Conservation (phyloP, 2,329 filamentous ascomycete genomes). For the Cladophialophora bantiana region DNA sequence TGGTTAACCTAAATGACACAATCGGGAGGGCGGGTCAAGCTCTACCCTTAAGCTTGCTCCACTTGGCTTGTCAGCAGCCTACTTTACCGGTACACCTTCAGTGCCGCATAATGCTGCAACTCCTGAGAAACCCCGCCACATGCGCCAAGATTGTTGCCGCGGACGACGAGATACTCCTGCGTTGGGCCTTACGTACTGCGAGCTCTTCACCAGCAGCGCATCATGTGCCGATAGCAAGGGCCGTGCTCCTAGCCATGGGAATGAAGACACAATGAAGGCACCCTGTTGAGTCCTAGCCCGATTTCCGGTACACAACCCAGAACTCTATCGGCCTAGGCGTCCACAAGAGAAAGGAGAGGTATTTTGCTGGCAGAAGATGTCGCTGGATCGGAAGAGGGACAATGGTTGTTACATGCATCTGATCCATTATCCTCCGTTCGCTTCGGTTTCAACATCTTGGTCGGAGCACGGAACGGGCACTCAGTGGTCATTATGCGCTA, state of each 20-base stretch:
- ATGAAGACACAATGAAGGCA: too few species aligned
- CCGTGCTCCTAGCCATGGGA: not conserved
- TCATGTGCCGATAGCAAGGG: not conserved
- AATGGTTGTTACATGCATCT: too few species aligned
- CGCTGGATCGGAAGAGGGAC: too few species aligned
- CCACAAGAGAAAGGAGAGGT: too few species aligned
- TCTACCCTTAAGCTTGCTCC: slow-evolving; percentile 35
- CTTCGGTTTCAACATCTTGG: not conserved
- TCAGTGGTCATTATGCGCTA: not conserved
- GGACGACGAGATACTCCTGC: slow-evolving; percentile 34
- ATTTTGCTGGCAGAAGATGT: too few species aligned
- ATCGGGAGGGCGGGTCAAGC: slow-evolving; percentile 13
- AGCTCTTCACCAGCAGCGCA: not conserved
- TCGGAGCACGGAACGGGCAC: not conserved
- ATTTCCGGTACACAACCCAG: too few species aligned
- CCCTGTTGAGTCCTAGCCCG: too few species aligned
- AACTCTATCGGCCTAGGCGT: too few species aligned
- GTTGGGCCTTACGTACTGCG: slow-evolving; percentile 30
- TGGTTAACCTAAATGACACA: slow-evolving; percentile 51
- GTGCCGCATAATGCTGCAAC: slow-evolving; percentile 23
- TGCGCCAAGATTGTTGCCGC: slow-evolving; percentile 22
- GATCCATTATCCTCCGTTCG: too few species aligned
- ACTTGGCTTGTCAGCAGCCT: slow-evolving; percentile 25
- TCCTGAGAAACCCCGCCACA: slow-evolving; percentile 27
- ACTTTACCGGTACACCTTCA: not conserved